These are phyloP conservation scores for Cladorrhinum sp. DNA, from an alignment of 2,329 filamentous ascomycete genomes.

Conservation along the genomic window DNA sequence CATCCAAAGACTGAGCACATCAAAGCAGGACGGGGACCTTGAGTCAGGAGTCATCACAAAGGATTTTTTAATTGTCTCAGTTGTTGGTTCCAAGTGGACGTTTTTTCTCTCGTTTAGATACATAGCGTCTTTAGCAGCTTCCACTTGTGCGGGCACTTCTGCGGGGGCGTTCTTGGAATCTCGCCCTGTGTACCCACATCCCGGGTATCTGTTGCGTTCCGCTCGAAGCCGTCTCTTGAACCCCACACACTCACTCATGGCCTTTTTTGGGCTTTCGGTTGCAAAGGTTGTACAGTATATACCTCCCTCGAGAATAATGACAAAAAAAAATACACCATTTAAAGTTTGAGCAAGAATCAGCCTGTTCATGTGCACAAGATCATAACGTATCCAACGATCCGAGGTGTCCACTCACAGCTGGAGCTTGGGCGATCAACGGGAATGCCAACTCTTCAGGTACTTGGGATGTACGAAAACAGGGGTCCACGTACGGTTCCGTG, in stretches of 20 bases:
- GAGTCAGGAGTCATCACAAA: not conserved
- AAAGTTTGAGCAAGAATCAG: no score
- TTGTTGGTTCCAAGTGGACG: not conserved
- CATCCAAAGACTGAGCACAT: not conserved
- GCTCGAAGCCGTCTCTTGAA: not conserved
- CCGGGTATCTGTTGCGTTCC: not conserved
- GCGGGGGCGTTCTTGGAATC: not conserved
- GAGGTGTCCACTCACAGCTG: no score
- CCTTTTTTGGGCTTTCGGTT: no score
- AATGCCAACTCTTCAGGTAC: not conserved
- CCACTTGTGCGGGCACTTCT: not conserved
- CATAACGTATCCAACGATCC: no score
- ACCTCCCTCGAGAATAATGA: no score
- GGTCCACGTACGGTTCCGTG: not conserved
- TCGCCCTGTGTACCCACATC: not conserved
- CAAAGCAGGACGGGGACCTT: not conserved
- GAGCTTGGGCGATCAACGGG: no score
- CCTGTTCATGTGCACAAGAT: no score
- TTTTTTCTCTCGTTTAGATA: not conserved
- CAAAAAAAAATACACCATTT: no score
- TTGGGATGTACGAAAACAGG: not conserved
- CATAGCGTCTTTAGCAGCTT: not conserved
- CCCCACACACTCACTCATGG: no score
- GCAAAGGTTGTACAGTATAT: no score
- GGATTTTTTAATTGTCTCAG: not conserved